These are phyloP conservation scores for Monascus ruber DNA, from an alignment of 2,329 filamentous ascomycete genomes.

Conservation along the genomic window DNA sequence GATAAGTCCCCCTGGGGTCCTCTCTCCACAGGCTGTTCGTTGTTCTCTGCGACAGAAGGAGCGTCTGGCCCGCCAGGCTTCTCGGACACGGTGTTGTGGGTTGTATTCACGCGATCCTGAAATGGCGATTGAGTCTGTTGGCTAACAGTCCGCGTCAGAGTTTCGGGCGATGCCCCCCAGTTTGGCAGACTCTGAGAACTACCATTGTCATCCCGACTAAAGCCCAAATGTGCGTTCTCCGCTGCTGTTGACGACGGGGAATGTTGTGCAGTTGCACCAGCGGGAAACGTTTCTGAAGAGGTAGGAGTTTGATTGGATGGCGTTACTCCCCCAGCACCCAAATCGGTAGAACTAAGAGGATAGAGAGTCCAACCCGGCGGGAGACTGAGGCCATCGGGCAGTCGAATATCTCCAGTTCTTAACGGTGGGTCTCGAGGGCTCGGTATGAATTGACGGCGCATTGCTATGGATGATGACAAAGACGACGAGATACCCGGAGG, in stretches of 20 bases:
- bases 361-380: slow-evolving; percentile 38
- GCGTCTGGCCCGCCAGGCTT: background rate
- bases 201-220: background rate
- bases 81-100: background rate
- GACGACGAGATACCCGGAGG: slow-evolving; percentile 5
- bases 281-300: slow-evolving; percentile 1
- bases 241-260: background rate
- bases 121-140: too few relatives aligned
- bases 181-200: background rate
- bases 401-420: slow-evolving; percentile 31
- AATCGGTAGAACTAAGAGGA: slow-evolving; percentile 15
- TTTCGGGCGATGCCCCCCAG: background rate
- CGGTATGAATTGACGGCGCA: slow-evolving; percentile 19
- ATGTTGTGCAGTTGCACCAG: background rate
- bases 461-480: slow-evolving; percentile 9
- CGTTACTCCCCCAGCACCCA: slow-evolving; percentile 2
- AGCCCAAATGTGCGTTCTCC: background rate
- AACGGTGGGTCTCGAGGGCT: slow-evolving; percentile 21
- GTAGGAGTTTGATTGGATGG: background rate
- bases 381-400: slow-evolving; percentile 41
- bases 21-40: background rate
- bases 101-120: too few relatives aligned
- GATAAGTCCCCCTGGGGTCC: background rate
- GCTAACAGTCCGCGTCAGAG: too few relatives aligned
- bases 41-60: background rate